These are phyloP conservation scores for Candida arabinofermentans DNA, from an alignment of 805 yeast species.

Conservation along the genomic window DNA sequence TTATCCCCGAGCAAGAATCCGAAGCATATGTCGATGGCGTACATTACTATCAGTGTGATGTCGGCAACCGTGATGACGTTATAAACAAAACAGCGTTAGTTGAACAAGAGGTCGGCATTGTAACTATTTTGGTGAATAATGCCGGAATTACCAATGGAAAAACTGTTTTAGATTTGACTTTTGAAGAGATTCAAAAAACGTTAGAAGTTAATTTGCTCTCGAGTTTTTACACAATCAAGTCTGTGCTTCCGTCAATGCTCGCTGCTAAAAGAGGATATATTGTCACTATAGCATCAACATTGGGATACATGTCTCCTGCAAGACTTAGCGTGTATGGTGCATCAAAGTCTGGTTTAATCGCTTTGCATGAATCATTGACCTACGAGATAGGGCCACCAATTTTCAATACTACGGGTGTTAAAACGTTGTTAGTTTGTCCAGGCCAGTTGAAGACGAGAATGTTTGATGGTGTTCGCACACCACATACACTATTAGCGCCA, in stretches of 20 bases:
- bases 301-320: constrained; percentile 85
- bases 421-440: constrained; percentile 75
- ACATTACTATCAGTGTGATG: constrained; percentile 64
- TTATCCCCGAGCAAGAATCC: constrained; percentile 34
- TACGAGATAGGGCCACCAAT: constrained; percentile 60
- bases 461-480: constrained; percentile 73
- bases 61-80: constrained; percentile 49
- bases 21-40: constrained; percentile 36
- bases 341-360: constrained; percentile 80
- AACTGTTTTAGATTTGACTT: constrained; percentile 47
- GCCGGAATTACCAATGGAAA: constrained; percentile 74
- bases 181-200: constrained; percentile 57
- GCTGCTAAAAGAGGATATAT: constrained; percentile 61
- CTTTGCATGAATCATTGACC: constrained; percentile 77
- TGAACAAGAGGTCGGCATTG: constrained; percentile 46
- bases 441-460: constrained; percentile 78
- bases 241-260: constrained; percentile 73
- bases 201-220: constrained; percentile 68
- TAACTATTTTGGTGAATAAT: constrained; percentile 74
- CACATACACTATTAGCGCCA: constrained; percentile 76
- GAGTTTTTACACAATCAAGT: constrained; percentile 63
- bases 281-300: constrained; percentile 76
- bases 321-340: constrained; percentile 82
- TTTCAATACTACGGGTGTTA: constrained; percentile 47
- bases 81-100: constrained; percentile 37